Base-by-base conservation (phyloP, 176 grass and related monocot genomes). In the Oryza coarctata region DNA sequence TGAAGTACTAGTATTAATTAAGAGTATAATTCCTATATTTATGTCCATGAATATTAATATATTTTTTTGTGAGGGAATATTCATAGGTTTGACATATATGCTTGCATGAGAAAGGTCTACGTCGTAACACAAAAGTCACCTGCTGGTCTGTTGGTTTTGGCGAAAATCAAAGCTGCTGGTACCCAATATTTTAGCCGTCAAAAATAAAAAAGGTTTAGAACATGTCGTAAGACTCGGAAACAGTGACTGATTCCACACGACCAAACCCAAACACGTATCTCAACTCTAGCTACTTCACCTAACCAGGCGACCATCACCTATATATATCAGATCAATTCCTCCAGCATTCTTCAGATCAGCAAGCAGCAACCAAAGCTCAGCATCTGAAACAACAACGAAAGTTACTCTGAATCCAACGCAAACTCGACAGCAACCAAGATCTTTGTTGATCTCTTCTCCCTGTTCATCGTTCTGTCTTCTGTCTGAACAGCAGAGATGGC, bases 221-320 rank as follows among this genome's bases (percentile, higher is more conserved):
- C 36, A 22, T 30, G 81, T 27, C 71, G 26, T 45, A 23, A 50
- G 68, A 73, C 76, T 73, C 76, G 82, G 70, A 69, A 70, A 49
- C 87, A 76, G 77, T 26, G 87, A 89, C 82, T 65, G 2, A 5
- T 89, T 89, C 87, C 69, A 76, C 82, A 70, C 50, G 70, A 18
- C 38, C 43, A 18, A 14, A 32, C 9, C 26, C 49, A 7, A 26
- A 45, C 73, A 80, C 70, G 47, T 65, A 72, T 27, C 50, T 22
- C 50, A 55, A 55, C 50, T 22, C 47, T 20, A 52, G 34, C 11
- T 43, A 43, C 49, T 52, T 5, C 79, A 61, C 80, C 68, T 2
- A 44, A 62, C 71, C 6, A 3, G 7, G 0, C 74, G 9, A 9
- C 20, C 52, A 55, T 55, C 49, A 47, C 64, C 49, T 89, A 85